Conservation (phyloP, 257 asterid species). For the Voacanga thouarsii region DNA sequence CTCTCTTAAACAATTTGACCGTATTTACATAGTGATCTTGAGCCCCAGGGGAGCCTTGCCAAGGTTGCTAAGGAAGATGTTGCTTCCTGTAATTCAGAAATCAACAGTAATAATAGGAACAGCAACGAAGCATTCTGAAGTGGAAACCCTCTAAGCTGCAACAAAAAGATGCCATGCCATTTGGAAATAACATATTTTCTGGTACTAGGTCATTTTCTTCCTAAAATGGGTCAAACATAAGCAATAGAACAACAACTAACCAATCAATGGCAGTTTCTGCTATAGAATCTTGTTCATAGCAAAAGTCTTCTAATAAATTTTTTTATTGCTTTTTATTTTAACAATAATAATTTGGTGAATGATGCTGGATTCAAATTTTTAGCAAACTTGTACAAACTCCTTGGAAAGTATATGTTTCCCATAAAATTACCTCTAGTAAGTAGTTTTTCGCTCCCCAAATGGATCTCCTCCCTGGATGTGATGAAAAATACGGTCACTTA, state of each 20-base stretch:
- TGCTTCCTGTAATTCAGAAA: conserved; percentile 43
- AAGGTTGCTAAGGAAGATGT: conserved; percentile 61
- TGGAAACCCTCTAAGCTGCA: neutral
- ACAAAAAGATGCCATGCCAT: neutral
- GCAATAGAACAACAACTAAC: neutral
- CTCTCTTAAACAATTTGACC: conserved; percentile 5
- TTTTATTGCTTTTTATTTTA: neutral
- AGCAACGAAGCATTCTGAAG: neutral
- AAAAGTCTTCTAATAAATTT: no score
- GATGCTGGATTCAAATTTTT: neutral
- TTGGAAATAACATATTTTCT: neutral
- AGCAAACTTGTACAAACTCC: neutral
- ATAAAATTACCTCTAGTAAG: conserved; percentile 51
- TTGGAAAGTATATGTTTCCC: neutral
- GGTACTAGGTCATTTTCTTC: neutral
- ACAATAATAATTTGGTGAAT: neutral
- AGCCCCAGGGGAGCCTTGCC: conserved; percentile 77
- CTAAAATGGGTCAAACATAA: neutral
- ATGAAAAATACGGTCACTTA: no score
- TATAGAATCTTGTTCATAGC: neutral
- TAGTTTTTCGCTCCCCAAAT: conserved; percentile 56
- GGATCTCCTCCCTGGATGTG: conserved; percentile 72
- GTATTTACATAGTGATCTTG: conserved; percentile 38
- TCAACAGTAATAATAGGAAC: neutral
- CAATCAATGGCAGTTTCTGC: neutral